A percentile compares a stretch with the other conserved stretches of the same genome.
These are phyloP conservation scores for Pseudomassariella vexata DNA, from an alignment of 2,329 filamentous ascomycete genomes.

Conservation along the genomic window DNA sequence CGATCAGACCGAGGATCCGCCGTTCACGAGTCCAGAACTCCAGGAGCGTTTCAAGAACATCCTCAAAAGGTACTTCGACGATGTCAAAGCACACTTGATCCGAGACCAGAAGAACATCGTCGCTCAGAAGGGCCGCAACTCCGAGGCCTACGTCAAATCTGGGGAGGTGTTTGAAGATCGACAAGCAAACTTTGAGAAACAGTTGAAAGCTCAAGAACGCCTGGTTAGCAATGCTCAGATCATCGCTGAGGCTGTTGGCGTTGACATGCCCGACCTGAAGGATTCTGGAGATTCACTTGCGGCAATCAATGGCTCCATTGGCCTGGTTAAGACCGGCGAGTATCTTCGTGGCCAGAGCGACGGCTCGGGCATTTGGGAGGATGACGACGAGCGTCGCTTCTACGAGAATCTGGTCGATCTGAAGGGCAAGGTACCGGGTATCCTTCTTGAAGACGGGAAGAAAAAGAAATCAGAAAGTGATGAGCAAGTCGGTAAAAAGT, in stretches of 20 bases:
- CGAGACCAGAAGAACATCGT: conserved; percentile 89
- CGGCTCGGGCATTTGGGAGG: conserved; percentile 94
- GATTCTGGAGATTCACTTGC: conserved; percentile 69
- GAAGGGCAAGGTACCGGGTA: conserved; percentile 90
- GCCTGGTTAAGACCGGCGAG: conserved; percentile 88
- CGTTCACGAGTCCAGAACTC: conserved; percentile 69
- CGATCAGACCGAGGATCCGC: conserved; percentile 55
- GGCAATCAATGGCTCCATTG: conserved; percentile 71
- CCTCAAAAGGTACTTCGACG: conserved; percentile 82
- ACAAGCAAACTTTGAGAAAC: conserved; percentile 91
- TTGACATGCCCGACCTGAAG: conserved; percentile 89
- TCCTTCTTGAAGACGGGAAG: conserved; percentile 87
- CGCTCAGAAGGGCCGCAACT: conserved; percentile 86
- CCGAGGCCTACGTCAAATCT: conserved; percentile 96
- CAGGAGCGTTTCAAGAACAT: conserved; percentile 84
- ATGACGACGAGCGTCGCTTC: conserved; percentile 95
- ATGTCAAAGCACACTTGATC: conserved; percentile 81
- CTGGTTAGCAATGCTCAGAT: conserved; percentile 85
- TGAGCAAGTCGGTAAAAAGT: conserved; percentile 75
- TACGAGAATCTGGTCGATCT: conserved; percentile 96
- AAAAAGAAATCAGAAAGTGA: conserved; percentile 85
- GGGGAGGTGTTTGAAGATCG: conserved; percentile 97
- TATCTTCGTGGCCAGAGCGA: conserved; percentile 88
- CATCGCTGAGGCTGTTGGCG: conserved; percentile 79
- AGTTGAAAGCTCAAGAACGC: conserved; percentile 86